Conservation (phyloP, 306 rosid genomes). For the Corylus avellana region DNA sequence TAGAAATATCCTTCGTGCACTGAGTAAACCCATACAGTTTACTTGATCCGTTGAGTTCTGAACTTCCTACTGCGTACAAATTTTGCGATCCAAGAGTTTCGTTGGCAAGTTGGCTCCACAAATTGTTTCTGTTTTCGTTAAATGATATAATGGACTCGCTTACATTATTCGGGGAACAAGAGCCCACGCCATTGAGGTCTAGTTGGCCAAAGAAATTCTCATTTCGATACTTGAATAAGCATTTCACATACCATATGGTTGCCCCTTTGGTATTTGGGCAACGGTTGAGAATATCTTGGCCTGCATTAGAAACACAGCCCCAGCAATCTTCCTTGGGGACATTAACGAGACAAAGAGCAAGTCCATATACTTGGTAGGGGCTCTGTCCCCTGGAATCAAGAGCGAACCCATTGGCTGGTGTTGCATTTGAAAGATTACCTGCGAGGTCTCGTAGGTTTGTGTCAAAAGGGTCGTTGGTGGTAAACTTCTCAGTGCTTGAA, state of each 20-base stretch:
- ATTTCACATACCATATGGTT: slow-evolving; percentile 6
- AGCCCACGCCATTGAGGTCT: not conserved
- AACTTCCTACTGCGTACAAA: not conserved
- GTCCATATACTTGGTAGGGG: not conserved
- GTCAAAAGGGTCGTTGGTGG: slow-evolving; percentile 1
- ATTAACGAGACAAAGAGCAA: not conserved
- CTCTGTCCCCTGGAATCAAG: slow-evolving; percentile 6
- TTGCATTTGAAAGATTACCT: not conserved
- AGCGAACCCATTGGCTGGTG: not conserved
- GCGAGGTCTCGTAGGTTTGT: slow-evolving; percentile 12
- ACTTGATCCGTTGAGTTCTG: not conserved
- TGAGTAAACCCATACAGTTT: not conserved
- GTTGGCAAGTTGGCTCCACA: not conserved
- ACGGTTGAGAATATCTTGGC: not conserved
- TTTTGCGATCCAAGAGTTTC: not conserved
- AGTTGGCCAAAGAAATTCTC: slow-evolving; percentile 7
- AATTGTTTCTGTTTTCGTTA: not conserved
- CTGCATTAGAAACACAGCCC: not conserved
- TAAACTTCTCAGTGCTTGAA: not conserved
- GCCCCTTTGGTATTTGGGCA: slow-evolving; percentile 10
- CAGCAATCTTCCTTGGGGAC: not conserved
- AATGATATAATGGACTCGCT: not conserved
- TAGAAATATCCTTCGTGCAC: not conserved
- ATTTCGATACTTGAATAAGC: slow-evolving; percentile 1
- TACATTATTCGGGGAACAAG: not conserved